phyloP scores from a whole-genome alignment of 345 rosid species.

The Citrus sinensis region DVS_A1.0 CM039161.1:18282501-18283000 shows the following conservation, averaged over 20 bases:
- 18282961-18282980: conserved; percentile 19
- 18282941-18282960: conserved; percentile 1
- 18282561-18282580: conserved; percentile 57
- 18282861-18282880: neutral
- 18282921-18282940: conserved; percentile 15
- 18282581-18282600: conserved; percentile 40
- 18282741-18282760: conserved; percentile 35
- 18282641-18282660: conserved; percentile 83
- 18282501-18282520: conserved; percentile 68
- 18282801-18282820: conserved; percentile 3
- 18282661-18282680: conserved; percentile 68
- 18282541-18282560: conserved; percentile 79
- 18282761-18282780: neutral
- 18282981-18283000: neutral
- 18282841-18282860: neutral
- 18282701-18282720: conserved; percentile 66
- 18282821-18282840: neutral
- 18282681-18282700: conserved; percentile 74
- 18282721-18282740: conserved; percentile 66
- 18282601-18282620: conserved; percentile 55
- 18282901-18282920: conserved; percentile 15
- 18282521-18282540: conserved; percentile 71
- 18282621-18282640: conserved; percentile 80
- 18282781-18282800: conserved; percentile 4
- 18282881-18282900: conserved; percentile 5